Percentiles rank a stretch among this genome's conserved stretches.
phyloP scores from a whole-genome alignment of 1,139 yeast genomes.

The Saccharomycopsis phalli region DNA sequence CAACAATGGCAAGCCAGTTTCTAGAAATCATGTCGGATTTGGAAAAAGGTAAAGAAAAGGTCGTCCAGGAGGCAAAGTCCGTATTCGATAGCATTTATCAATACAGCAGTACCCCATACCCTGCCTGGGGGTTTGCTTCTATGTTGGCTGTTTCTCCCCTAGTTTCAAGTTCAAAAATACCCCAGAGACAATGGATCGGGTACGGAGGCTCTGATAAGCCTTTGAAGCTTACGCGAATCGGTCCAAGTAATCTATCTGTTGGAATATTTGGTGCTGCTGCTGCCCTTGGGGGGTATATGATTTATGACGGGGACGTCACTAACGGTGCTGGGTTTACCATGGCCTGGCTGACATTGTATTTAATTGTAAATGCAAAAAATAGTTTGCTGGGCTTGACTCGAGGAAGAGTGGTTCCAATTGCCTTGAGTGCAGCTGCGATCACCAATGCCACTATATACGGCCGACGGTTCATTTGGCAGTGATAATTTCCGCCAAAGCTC shows the following conservation, averaged over 20 bases:
- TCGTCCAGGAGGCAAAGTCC: constrained; percentile 5
- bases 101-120: constrained; percentile 41
- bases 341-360: constrained; percentile 79
- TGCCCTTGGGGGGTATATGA: constrained; percentile 75
- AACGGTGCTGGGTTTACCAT: constrained; percentile 84
- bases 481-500: too few relatives aligned
- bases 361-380: constrained; percentile 64
- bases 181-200: constrained; percentile 3
- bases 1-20: background rate
- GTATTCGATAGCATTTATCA: constrained; percentile 25
- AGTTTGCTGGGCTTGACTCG: constrained; percentile 40
- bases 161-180: constrained; percentile 26
- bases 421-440: constrained; percentile 48
- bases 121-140: constrained; percentile 41
- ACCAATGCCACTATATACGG: constrained; percentile 65
- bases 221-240: constrained; percentile 23
- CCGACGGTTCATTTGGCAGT: constrained; percentile 37
- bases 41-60: background rate
- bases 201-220: background rate
- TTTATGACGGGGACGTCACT: constrained; percentile 67
- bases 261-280: constrained; percentile 60
- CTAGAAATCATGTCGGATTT: background rate
- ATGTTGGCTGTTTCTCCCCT: constrained; percentile 39
- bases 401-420: constrained; percentile 50
- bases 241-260: constrained; percentile 40